Percentiles rank a stretch among this genome's conserved stretches.
phyloP scores from a whole-genome alignment of 2,329 filamentous ascomycete species.

The Hypocrella siamensis region DNA sequence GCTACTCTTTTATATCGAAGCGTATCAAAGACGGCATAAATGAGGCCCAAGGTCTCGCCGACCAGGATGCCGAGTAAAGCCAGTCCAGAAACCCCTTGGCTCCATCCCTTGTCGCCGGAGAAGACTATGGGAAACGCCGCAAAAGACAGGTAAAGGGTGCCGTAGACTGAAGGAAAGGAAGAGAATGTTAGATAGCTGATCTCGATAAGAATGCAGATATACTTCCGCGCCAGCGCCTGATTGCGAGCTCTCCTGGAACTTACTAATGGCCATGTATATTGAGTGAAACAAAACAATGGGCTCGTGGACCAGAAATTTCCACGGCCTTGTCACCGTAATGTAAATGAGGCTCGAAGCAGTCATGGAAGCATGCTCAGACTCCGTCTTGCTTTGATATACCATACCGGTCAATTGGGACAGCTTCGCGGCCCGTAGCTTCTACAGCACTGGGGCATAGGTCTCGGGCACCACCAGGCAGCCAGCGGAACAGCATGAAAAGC shows the following conservation, averaged over 20 bases:
- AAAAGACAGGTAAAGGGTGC: conserved; percentile 32
- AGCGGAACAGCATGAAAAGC: no score
- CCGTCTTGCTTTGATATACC: not conserved
- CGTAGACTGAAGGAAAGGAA: no score
- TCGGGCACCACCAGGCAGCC: no score
- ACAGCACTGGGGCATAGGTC: conserved; percentile 35
- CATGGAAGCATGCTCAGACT: not conserved
- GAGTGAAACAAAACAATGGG: conserved; percentile 44
- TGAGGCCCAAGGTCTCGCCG: conserved; percentile 37
- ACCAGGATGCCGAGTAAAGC: conserved; percentile 44
- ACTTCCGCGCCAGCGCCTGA: no score
- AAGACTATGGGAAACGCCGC: conserved; percentile 39
- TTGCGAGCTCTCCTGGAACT: no score
- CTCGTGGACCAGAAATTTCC: conserved; percentile 43
- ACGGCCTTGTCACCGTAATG: no score
- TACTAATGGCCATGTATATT: conserved; percentile 41
- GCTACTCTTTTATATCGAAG: conserved; percentile 35
- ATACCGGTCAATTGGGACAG: not conserved
- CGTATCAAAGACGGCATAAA: conserved; percentile 31
- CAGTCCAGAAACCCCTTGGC: conserved; percentile 32
- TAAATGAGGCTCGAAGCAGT: conserved; percentile 7
- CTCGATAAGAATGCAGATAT: no score
- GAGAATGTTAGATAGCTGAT: no score
- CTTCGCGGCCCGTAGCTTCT: conserved; percentile 24
- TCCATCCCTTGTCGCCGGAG: conserved; percentile 34